phyloP scores from a whole-genome alignment of 1,284 basidiomycete species.

The Porodaedalea pini region DNA sequence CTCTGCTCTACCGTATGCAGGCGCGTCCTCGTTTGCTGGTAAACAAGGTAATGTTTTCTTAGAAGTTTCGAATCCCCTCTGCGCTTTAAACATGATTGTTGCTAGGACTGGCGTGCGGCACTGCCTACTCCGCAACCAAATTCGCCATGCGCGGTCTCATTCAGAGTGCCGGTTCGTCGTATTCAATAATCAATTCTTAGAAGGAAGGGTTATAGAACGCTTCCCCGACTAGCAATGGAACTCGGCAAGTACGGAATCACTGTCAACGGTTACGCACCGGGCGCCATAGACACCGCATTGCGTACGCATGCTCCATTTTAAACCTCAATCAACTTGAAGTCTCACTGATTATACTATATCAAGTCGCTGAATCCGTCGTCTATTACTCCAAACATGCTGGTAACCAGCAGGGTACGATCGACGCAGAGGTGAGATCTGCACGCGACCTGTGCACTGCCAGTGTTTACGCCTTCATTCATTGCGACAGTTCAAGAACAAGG shows the following conservation, averaged over 20 bases:
- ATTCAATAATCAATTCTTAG: not conserved
- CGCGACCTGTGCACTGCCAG: no score
- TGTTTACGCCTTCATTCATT: no score
- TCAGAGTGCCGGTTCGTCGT: constrained; percentile 12
- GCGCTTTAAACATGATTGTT: not conserved
- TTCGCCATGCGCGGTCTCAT: constrained; percentile 16
- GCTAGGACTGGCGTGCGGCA: not conserved
- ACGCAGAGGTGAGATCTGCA: no score
- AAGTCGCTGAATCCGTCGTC: not conserved
- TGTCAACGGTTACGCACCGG: constrained; percentile 30
- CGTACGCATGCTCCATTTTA: no score
- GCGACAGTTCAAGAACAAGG: not conserved
- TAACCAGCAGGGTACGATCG: no score
- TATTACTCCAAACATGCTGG: not conserved
- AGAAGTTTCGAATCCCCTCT: not conserved
- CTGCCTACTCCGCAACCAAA: constrained; percentile 14
- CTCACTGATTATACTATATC: no score
- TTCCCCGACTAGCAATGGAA: constrained; percentile 17
- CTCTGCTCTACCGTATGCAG: constrained; percentile 5
- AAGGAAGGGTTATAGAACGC: not conserved
- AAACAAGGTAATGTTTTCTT: constrained; percentile 4
- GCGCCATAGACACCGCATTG: no score
- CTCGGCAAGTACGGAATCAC: constrained; percentile 26
- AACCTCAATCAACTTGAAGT: no score
- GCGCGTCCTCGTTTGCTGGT: constrained; percentile 7